Base-by-base conservation (phyloP, 2,329 filamentous ascomycete species). In the Diaporthe sp. region DNA sequence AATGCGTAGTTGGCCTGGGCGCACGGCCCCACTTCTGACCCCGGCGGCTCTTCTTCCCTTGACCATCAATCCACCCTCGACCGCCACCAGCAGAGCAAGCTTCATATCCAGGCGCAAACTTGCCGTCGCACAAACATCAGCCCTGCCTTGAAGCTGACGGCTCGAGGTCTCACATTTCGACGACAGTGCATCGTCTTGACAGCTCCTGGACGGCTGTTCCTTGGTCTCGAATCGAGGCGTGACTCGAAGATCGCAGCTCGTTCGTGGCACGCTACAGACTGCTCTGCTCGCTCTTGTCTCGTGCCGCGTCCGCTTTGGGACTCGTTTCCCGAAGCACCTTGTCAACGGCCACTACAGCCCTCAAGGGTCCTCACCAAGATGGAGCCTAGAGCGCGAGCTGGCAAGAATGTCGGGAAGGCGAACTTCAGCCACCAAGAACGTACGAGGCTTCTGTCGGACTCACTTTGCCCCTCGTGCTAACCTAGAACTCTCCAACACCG, bases 341-440 rank as follows among this genome's bases (percentile, higher is more conserved):
- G 2, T 10, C 49, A 31, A 28, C 34, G 13, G 34, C 34, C 12
- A 53, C 10, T 42, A 31, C 37, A 67, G 46, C 73, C 61, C 42
- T 49, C 34, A 15, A 46, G 70, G 61, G 71, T 22, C 46, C 19
- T 71, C 51, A 37, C 76, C 78, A 90, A 86, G 83, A 94, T 95
- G 88, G 94, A 96, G 86, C 94, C 93, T 78, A 90, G 94, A 82
- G 94, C 94, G 76, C 91, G 94, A 80, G 92, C 93, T 81, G 93
- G 93, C 82, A 93, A 94, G 82, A 94, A 95, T 87, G 93, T 95
- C 84, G 93, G 93, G 78, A 94, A 95, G 84, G 94, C 95, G 89
- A 96, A 95, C 84, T 96, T 97, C 84, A 89, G 87, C 77, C 88
- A 91, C 75, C 90, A 90, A 82, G 94, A 96, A 84, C 87, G 94